Base-by-base conservation (phyloP, 164 flowering plant genomes). In the Liquidambar formosana region DNA sequence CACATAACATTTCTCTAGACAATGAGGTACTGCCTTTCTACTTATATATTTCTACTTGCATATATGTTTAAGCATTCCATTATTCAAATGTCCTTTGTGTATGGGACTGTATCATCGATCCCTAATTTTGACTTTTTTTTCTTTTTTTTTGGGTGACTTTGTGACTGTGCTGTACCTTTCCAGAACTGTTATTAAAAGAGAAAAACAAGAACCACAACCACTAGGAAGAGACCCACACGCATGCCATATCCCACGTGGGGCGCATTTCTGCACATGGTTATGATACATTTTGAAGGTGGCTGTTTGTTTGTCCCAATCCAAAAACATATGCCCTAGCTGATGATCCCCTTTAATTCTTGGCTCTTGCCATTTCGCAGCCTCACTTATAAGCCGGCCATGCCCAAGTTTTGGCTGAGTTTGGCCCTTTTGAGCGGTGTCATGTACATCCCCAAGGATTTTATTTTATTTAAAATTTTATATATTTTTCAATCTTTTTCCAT, bases 201-300 rank as follows among this genome's bases (percentile, higher is more conserved):
- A 47, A 53, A 47, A 38, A 52, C 43, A 69, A 53, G 23, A 57
- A 66, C n/a, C 25, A 27, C 25, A 60, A 60, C 63, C 63, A 65
- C 52, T 61, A 61, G 48, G 67, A 44, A 75, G 71, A 65, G 79
- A 79, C 69, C 82, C 79, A 70, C 77, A 75, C 75, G 79, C 72
- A 70, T 70, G 73, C 47, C 75, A 73, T 73, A 62, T 73, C 68
- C 82, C 82, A 79, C 73, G 79, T 79, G 79, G 77, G 77, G 26
- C 52, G 75, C 82, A 73, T 64, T 75, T 53, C 57, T 65, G 68
- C 77, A 75, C 79, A 74, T 74, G 77, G 69, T 62, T 60, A 58
- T 70, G 66, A 41, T 65, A 59, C 70, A 74, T 69, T 51, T 53
- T 53, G 49, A 11, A 15, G 16, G 49, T n/a, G 49, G 41, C 4